Percentiles rank a stretch among this genome's conserved stretches.
Evolutionary conservation across 345 rosid species (phyloP).

Genomic region (Anastatica hierochuntica): DNA sequence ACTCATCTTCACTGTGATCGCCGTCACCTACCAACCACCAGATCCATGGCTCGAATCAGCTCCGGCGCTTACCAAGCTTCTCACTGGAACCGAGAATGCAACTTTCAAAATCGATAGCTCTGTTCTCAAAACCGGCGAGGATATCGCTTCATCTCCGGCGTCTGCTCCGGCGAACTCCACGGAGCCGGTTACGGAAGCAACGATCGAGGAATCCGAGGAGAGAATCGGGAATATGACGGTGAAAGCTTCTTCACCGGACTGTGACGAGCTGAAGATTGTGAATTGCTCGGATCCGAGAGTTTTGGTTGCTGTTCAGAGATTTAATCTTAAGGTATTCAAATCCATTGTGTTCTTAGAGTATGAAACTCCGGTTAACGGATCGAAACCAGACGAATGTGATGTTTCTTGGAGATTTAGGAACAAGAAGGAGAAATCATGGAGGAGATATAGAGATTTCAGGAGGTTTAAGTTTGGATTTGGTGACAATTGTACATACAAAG

Average conservation of each 20-base stretch:
- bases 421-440: slow-evolving; percentile 91
- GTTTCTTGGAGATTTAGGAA: slow-evolving; percentile 91
- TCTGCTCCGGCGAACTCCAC: slow-evolving; percentile 23
- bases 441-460: slow-evolving; percentile 84
- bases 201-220: slow-evolving; percentile 41
- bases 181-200: slow-evolving; percentile 33
- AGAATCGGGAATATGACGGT: slow-evolving; percentile 29
- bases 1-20: slow-evolving; percentile 66
- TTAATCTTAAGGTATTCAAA: slow-evolving; percentile 59
- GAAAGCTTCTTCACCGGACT: slow-evolving; percentile 21
- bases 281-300: slow-evolving; percentile 85
- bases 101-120: slow-evolving; percentile 72
- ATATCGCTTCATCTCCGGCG: slow-evolving; percentile 25
- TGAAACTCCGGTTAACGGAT: slow-evolving; percentile 66
- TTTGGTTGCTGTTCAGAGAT: slow-evolving; percentile 60
- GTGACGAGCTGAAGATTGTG: slow-evolving; percentile 41
- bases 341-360: slow-evolving; percentile 73
- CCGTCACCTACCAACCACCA: slow-evolving; percentile 90
- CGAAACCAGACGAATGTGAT: slow-evolving; percentile 65
- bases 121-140: slow-evolving; percentile 76
- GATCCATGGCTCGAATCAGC: slow-evolving; percentile 97
- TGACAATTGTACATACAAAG: slow-evolving; percentile 56
- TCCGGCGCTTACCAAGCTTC: slow-evolving; percentile 65
- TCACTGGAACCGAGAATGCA: slow-evolving; percentile 60
- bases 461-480: slow-evolving; percentile 61